Conservation (phyloP, 2,329 filamentous ascomycete species). For the Ceratocystiopsis brevicomis region DNA sequence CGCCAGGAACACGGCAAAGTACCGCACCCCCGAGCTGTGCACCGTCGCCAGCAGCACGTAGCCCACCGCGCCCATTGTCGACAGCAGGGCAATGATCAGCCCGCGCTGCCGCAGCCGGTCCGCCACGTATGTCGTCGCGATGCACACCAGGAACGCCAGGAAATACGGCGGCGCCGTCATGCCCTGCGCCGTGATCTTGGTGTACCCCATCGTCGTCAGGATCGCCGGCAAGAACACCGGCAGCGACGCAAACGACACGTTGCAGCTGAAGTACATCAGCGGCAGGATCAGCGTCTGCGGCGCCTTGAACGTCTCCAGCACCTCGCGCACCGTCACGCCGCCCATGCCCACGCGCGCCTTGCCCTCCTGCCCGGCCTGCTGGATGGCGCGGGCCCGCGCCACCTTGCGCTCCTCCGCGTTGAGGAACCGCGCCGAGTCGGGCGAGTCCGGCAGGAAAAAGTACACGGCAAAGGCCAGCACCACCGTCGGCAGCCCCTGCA, state of each 20-base stretch:
- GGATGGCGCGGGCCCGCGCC: constrained; percentile 31
- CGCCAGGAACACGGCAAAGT: constrained; percentile 27
- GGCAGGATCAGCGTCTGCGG: constrained; percentile 30
- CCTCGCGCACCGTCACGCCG: constrained; percentile 25
- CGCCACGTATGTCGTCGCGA: constrained; percentile 43
- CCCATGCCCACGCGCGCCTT: constrained; percentile 24
- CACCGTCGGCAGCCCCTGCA: constrained; percentile 44
- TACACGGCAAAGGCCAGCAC: constrained; percentile 34
- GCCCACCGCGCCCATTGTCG: constrained; percentile 37
- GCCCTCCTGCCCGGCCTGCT: constrained; percentile 31
- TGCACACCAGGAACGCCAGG: constrained; percentile 42
- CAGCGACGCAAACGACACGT: constrained; percentile 20
- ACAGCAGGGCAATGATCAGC: constrained; percentile 35
- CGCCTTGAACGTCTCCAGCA: constrained; percentile 26
- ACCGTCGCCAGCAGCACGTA: constrained; percentile 46
- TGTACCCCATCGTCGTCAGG: constrained; percentile 48
- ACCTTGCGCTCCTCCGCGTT: constrained; percentile 37
- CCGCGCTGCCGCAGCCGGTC: constrained; percentile 47
- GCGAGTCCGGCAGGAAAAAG: constrained; percentile 33
- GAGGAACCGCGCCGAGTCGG: constrained; percentile 33
- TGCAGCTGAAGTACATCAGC: constrained; percentile 20
- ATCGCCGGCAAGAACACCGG: constrained; percentile 47
- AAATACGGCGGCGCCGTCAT: constrained; percentile 55
- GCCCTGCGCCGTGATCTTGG: constrained; percentile 47
- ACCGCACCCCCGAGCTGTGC: constrained; percentile 22